A percentile compares a stretch with the other conserved stretches of the same genome.
Evolutionary conservation across 2,329 filamentous ascomycete species (phyloP).

Genomic region (Epichloe uncinata): DNA sequence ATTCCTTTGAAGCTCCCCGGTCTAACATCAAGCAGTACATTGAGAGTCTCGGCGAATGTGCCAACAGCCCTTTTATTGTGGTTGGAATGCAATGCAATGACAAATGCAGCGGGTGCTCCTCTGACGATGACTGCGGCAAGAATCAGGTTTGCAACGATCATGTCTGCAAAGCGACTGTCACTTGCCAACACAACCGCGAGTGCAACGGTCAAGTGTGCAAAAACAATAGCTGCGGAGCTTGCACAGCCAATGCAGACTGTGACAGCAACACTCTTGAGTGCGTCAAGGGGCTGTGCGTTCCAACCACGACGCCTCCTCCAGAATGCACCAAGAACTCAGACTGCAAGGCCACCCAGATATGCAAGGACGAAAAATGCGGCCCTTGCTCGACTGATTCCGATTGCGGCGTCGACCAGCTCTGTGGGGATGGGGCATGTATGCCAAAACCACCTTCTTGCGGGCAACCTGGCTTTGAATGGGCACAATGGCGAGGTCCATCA

Average conservation of each 20-base stretch:
- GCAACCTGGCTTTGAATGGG: slow-evolving; percentile 8
- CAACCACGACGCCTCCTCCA: slow-evolving; percentile 1
- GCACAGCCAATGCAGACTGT: slow-evolving; percentile 3
- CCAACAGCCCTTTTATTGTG: neutral
- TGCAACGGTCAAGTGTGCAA: slow-evolving; percentile 6
- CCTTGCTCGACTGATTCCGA: slow-evolving; percentile 4
- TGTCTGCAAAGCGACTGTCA: slow-evolving; percentile 1
- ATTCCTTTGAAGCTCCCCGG: neutral
- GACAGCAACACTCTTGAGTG: slow-evolving; percentile 3
- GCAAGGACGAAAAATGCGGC: slow-evolving; percentile 6
- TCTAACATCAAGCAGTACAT: slow-evolving; percentile 2
- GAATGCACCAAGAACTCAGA: slow-evolving; percentile 7
- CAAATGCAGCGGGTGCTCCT: slow-evolving; percentile 2
- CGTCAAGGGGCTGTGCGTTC: slow-evolving; percentile 3
- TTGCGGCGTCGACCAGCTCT: slow-evolving; percentile 3
- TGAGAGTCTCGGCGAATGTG: slow-evolving; percentile 5
- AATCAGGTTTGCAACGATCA: slow-evolving; percentile 2
- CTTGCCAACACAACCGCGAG: slow-evolving; percentile 5
- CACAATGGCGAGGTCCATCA: slow-evolving; percentile 6
- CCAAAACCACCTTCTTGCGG: slow-evolving; percentile 7
- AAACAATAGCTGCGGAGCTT: slow-evolving; percentile 3
- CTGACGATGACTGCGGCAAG: slow-evolving; percentile 3
- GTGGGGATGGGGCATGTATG: slow-evolving; percentile 4
- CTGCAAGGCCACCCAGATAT: slow-evolving; percentile 5
- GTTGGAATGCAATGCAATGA: slow-evolving; percentile 4